Conservation (phyloP, 495 filamentous ascomycete species). For the Tuber brumale region DNA sequence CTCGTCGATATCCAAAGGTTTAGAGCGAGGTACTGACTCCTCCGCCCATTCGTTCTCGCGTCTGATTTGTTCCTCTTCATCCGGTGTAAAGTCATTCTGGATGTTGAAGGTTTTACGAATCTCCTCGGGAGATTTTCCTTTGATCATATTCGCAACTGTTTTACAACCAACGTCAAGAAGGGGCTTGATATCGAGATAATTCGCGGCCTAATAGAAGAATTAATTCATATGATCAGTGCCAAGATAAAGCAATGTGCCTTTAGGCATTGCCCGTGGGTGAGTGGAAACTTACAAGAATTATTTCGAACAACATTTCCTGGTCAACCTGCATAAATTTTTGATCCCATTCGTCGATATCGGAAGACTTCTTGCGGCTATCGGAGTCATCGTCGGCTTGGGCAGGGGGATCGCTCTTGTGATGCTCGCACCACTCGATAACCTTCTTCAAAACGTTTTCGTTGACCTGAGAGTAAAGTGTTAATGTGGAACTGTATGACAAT, state of each 20-base stretch:
- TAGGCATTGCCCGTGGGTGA: neutral
- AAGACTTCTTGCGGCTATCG: constrained; percentile 93
- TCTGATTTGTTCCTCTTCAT: constrained; percentile 77
- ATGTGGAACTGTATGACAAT: neutral
- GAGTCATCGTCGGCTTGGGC: constrained; percentile 75
- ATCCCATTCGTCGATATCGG: constrained; percentile 98
- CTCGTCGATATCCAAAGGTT: constrained; percentile 2
- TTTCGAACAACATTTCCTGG: constrained; percentile 99
- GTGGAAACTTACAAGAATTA: constrained; percentile 68
- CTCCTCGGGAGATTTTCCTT: constrained; percentile 75
- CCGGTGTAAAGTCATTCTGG: constrained; percentile 73
- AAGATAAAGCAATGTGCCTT: constrained; percentile 3
- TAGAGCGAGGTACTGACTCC: constrained; percentile 46
- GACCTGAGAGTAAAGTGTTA: constrained; percentile 51
- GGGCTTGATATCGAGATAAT: constrained; percentile 76
- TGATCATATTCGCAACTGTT: constrained; percentile 82
- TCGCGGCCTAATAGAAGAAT: constrained; percentile 51
- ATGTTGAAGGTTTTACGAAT: constrained; percentile 81
- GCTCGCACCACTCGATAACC: constrained; percentile 94
- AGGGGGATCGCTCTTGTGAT: constrained; percentile 82
- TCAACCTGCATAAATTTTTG: constrained; percentile 99
- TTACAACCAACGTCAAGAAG: constrained; percentile 78
- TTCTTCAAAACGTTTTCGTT: constrained; percentile 90
- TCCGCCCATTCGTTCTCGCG: constrained; percentile 82
- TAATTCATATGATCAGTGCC: constrained; percentile 5